Percentiles rank a stretch among this genome's conserved stretches.
phyloP scores from a whole-genome alignment of 2,329 filamentous ascomycete genomes.

The Rutstroemia sp. region DNA sequence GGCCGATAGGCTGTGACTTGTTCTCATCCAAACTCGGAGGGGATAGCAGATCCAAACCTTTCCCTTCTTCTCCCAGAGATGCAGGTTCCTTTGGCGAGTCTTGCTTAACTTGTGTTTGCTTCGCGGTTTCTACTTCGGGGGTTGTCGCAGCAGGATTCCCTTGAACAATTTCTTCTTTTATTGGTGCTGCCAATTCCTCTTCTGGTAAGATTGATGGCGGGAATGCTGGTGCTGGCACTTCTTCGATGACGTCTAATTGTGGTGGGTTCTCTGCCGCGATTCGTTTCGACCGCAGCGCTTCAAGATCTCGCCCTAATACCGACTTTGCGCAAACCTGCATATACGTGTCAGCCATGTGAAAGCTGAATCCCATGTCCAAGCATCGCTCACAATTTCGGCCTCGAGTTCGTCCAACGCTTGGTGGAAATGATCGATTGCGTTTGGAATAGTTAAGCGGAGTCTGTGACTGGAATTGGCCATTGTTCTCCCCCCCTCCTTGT shows the following conservation, averaged over 20 bases:
- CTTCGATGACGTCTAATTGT: constrained; percentile 11
- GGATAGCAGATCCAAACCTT: constrained; percentile 11
- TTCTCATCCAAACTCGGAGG: constrained; percentile 17
- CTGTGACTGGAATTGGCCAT: constrained; percentile 23
- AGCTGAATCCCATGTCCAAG: background rate
- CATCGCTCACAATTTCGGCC: constrained; percentile 43
- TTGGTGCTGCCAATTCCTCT: constrained; percentile 8
- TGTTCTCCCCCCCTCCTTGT: constrained; percentile 38
- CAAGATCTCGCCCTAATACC: constrained; percentile 47
- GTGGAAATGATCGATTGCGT: constrained; percentile 33
- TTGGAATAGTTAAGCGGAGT: constrained; percentile 23
- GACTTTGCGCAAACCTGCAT: constrained; percentile 45
- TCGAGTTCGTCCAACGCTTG: constrained; percentile 49
- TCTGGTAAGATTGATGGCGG: background rate
- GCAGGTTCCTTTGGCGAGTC: constrained; percentile 14
- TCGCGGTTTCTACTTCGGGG: background rate
- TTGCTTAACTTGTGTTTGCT: background rate
- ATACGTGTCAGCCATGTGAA: constrained; percentile 5
- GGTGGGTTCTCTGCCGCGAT: constrained; percentile 24
- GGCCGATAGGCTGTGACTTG: constrained; percentile 17
- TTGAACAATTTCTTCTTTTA: constrained; percentile 17
- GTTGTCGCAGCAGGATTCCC: background rate
- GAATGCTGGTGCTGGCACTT: constrained; percentile 15
- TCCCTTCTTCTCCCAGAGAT: background rate
- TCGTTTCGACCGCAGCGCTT: constrained; percentile 28